phyloP scores from a whole-genome alignment of 1,284 basidiomycete genomes.

The Pulveroboletus sp. region DNA sequence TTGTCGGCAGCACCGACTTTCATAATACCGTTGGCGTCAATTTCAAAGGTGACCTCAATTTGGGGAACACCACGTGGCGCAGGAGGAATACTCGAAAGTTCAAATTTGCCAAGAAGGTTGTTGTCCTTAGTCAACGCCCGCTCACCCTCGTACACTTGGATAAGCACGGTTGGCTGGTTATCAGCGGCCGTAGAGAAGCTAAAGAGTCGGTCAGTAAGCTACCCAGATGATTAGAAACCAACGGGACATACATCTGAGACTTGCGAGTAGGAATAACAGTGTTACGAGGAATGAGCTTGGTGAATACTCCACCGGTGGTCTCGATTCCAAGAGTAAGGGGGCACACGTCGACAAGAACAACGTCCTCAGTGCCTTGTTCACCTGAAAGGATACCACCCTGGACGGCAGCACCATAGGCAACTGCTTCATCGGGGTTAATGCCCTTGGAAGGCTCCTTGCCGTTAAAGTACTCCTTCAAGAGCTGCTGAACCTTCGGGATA shows the following conservation, averaged over 20 bases:
- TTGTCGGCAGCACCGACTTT: slow-evolving; percentile 88
- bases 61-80: slow-evolving; percentile 95
- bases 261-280: slow-evolving; percentile 98
- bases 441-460: slow-evolving; percentile 92
- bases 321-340: slow-evolving; percentile 96
- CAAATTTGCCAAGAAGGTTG: slow-evolving; percentile 96
- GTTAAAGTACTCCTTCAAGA: slow-evolving; percentile 89
- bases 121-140: slow-evolving; percentile 97
- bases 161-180: slow-evolving; percentile 90
- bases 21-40: slow-evolving; percentile 93
- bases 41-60: slow-evolving; percentile 93
- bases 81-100: slow-evolving; percentile 89
- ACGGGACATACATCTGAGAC: slow-evolving; percentile 74
- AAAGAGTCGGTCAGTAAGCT: neutral
- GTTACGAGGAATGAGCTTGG: slow-evolving; percentile 95
- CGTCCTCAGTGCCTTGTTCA: slow-evolving; percentile 78
- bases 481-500: slow-evolving; percentile 98
- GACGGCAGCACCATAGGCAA: slow-evolving; percentile 96
- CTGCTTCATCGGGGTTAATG: slow-evolving; percentile 95
- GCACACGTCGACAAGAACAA: slow-evolving; percentile 96
- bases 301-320: slow-evolving; percentile 98
- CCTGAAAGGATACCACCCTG: slow-evolving; percentile 97
- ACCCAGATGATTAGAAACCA: neutral
- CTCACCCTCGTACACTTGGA: slow-evolving; percentile 94
- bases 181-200: slow-evolving; percentile 95